A percentile compares a stretch with the other conserved stretches of the same genome.
These are phyloP conservation scores for Fusarium beomiforme DNA, from an alignment of 2,329 filamentous ascomycete genomes.

Conservation along the genomic window DNA sequence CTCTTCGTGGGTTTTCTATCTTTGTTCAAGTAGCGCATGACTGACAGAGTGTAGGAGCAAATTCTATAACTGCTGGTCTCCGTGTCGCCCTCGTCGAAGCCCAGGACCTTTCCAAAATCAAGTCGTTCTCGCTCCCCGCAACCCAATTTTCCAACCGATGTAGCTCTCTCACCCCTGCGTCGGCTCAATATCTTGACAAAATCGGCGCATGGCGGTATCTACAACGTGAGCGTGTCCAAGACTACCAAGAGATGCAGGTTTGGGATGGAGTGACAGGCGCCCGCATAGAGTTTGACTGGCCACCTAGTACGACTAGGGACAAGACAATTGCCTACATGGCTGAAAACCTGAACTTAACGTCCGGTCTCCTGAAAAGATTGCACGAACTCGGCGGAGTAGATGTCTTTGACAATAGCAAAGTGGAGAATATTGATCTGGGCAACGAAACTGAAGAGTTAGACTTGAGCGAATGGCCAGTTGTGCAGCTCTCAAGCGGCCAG, in stretches of 20 bases:
- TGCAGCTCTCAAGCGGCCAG: slow-evolving; percentile 75
- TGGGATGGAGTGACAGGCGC: slow-evolving; percentile 95
- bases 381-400: slow-evolving; percentile 74
- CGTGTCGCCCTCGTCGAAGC: slow-evolving; percentile 90
- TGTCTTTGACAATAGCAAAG: slow-evolving; percentile 79
- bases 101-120: slow-evolving; percentile 79
- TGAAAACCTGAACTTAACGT: slow-evolving; percentile 91
- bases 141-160: slow-evolving; percentile 90
- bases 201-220: slow-evolving; percentile 90
- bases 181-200: slow-evolving; percentile 80
- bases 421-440: slow-evolving; percentile 83
- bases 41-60: slow-evolving; percentile 67
- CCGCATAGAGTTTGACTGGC: slow-evolving; percentile 88
- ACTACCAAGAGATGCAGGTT: slow-evolving; percentile 96
- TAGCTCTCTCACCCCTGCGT: slow-evolving; percentile 91
- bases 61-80: slow-evolving; percentile 77
- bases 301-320: slow-evolving; percentile 55
- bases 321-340: slow-evolving; percentile 93
- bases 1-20: slow-evolving; percentile 66
- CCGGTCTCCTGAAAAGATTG: slow-evolving; percentile 77
- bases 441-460: slow-evolving; percentile 75
- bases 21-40: not conserved
- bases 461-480: slow-evolving; percentile 86
- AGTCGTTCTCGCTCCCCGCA: slow-evolving; percentile 71
- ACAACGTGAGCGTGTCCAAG: slow-evolving; percentile 77